Base-by-base conservation (phyloP, 2,329 filamentous ascomycete species). In the Coniochaeta sp. region DNA sequence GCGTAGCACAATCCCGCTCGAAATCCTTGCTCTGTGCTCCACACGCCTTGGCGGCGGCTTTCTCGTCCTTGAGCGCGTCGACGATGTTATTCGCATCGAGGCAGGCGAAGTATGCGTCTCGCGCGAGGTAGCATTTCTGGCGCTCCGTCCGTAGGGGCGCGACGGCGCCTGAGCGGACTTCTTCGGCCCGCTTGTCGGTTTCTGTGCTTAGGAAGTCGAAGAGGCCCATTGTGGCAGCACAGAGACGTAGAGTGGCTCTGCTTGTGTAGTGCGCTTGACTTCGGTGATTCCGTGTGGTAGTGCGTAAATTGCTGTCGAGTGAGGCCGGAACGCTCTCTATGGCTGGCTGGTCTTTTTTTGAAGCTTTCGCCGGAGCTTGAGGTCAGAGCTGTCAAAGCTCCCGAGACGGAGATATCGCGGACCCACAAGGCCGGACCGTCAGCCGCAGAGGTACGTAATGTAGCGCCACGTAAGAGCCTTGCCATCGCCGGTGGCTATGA, bases 81-180 rank as follows among this genome's bases (percentile, higher is more conserved):
- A 96, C 73, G 66, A 99, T 93, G 70, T 82, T 78, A 78, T 92
- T 82, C 65, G 83, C 82, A 76, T 98, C 92, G 54, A 99, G 83
- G 71, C 95, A 99, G 65, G 80, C 77, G 75, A 96, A 98, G 81
- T 95, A 98, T 64, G 77, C 76, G 77, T 99, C 95, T 66, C 95
- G 87, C 55, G 89, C 87, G 69, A 91, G 89, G 89, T 93, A 99
- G 84, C 95, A 99, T 70, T 84, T 81, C 68, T 86, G 81, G 70
- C 95, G 88, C 73, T 93, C 90, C 64, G 82, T 85, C 65, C 93
- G 88, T 71, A 91, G 90, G n/a, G 95, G 95, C 6, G 93, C 91
- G 68, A 93, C 80, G 64, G 77, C 74, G 67, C 83, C 83, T 63
- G 74, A 73, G 71, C 82, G 82, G 66, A 85, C 78, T 65, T 81